Conservation (phyloP, 1,139 yeast species). For the Kodamaea fungicola region DNA sequence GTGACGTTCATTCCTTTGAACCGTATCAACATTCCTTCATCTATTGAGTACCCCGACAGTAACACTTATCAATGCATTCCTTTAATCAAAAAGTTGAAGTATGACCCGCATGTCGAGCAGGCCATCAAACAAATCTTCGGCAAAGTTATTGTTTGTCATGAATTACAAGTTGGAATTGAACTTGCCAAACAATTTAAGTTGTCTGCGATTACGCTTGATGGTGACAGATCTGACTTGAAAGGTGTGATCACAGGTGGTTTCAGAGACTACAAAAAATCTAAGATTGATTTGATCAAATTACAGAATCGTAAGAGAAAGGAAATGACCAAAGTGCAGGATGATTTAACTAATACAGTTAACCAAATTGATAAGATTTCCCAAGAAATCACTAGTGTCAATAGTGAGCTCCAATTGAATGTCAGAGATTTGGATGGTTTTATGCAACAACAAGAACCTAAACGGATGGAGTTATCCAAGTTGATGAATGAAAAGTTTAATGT, state of each 20-base stretch:
- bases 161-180: constrained; percentile 65
- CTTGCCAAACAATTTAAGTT: constrained; percentile 61
- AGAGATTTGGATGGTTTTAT: constrained; percentile 33
- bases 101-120: constrained; percentile 47
- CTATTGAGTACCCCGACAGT: constrained; percentile 50
- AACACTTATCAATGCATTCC: constrained; percentile 64
- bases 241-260: constrained; percentile 93
- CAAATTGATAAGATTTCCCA: constrained; percentile 26
- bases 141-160: constrained; percentile 71
- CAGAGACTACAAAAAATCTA: constrained; percentile 62
- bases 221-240: constrained; percentile 79
- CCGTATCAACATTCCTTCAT: constrained; percentile 42
- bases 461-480: constrained; percentile 38
- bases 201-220: constrained; percentile 84
- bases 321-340: constrained; percentile 32
- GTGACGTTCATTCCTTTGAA: constrained; percentile 90
- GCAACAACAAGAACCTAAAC: constrained; percentile 42
- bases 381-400: constrained; percentile 30
- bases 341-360: constrained; percentile 17
- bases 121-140: constrained; percentile 84
- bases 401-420: constrained; percentile 44
- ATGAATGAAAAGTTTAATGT: constrained; percentile 37
- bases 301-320: constrained; percentile 53
- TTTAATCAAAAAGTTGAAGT: constrained; percentile 67
- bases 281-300: constrained; percentile 65